These are phyloP conservation scores for Talaromyces amestolkiae DNA, from an alignment of 2,329 filamentous ascomycete genomes.

Conservation along the genomic window DNA sequence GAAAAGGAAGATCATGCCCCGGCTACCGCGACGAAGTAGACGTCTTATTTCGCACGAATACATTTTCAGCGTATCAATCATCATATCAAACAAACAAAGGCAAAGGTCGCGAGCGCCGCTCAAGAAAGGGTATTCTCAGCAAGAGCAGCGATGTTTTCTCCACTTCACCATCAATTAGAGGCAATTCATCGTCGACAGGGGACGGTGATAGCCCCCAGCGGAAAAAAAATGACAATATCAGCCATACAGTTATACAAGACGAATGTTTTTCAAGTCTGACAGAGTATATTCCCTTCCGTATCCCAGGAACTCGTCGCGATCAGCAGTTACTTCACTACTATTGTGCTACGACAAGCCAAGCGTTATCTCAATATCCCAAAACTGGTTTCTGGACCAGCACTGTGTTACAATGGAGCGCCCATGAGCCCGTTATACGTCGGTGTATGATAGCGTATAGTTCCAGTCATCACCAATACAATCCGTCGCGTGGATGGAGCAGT, in stretches of 20 bases:
- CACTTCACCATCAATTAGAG: not conserved
- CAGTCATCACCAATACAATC: not conserved
- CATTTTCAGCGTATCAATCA: not conserved
- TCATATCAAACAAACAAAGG: not conserved
- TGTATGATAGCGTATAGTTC: slow-evolving; percentile 6
- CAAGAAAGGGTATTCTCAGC: not conserved
- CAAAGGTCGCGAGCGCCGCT: not conserved
- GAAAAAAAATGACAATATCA: not conserved
- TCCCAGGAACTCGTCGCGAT: not conserved
- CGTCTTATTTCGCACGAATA: not conserved
- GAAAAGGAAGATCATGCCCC: not conserved
- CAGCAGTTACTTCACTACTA: not conserved
- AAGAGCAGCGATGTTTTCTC: not conserved
- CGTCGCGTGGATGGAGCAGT: not conserved
- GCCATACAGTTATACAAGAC: not conserved
- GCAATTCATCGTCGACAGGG: not conserved
- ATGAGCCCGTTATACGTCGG: slow-evolving; percentile 1
- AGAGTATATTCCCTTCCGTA: not conserved
- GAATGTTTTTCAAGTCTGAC: not conserved
- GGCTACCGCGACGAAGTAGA: slow-evolving; percentile 6
- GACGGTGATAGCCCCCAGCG: not conserved
- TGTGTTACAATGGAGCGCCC: not conserved
- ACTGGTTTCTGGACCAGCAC: slow-evolving; percentile 8
- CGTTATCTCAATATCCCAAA: not conserved
- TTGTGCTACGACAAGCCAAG: not conserved